Evolutionary conservation across 2,329 filamentous ascomycete genomes (phyloP), one percentile per base, ranked within the genome.

Genomic region (Fusarium coicis): DNA sequence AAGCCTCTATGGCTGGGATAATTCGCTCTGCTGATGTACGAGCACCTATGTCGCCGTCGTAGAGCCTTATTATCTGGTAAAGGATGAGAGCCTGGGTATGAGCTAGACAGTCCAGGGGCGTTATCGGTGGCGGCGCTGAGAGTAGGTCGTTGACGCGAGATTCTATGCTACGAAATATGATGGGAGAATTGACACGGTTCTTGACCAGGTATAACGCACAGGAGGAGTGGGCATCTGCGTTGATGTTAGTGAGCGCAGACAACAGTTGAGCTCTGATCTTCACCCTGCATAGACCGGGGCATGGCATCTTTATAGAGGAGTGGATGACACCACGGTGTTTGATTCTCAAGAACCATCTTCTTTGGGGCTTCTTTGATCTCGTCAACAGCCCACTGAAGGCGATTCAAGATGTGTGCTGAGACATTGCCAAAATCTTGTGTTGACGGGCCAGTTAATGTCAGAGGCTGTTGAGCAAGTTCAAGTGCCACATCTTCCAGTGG

Each of bases 241-340:
- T 4, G n/a, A 26, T 4, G 18, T 72, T 72, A 56, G 62, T 56
- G 34, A 40, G 26, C 19, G 30, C 9, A 23, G n/a, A n/a, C 7
- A 26, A 46, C 15, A 9, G 15, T 52, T 42, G 30, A 52, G 36
- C n/a, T 11, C n/a, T 18, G 44, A 26, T 49, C n/a, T 67, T 47
- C 70, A 85, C 86, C 87, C 81, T 89, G 85, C 74, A 90, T 84
- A 2, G 78, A 81, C 36, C 79, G 79, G 2, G 88, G 88, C 86
- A 90, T 88, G 14, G 76, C 63, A 5, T 86, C 81, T n/a, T 80
- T 80, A 66, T 88, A 90, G 0, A 90, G 79, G n/a, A 80, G 76
- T 1, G 81, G 80, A 69, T 90, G 88, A 36, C 81, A 84, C 88
- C 88, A 90, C 1, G 87, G 86, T 0, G 87, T 87, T 55, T 84